Conservation (phyloP, 345 rosid genomes). For the Dipteronia sinensis region DNA sequence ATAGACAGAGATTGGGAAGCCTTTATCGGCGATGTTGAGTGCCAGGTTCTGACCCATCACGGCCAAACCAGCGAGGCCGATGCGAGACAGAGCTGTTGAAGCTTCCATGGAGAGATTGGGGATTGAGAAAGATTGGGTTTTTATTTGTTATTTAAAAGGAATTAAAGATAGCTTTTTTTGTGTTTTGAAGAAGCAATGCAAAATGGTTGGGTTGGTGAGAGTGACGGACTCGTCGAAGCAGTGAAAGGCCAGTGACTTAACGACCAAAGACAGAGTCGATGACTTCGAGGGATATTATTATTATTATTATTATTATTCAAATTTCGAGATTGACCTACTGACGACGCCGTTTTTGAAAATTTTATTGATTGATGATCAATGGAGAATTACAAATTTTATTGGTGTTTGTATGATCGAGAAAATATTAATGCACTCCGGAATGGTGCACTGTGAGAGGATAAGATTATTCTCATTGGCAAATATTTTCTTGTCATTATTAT, state of each 20-base stretch:
- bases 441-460: no score
- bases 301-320: neutral
- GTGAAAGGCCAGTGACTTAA: conserved; percentile 43
- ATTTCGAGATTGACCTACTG: no score
- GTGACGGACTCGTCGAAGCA: conserved; percentile 78
- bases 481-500: no score
- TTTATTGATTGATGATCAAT: no score
- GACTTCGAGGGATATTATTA: conserved; percentile 17
- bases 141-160: neutral
- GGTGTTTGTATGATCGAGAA: no score
- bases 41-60: conserved; percentile 99
- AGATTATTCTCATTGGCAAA: no score
- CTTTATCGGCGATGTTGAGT: conserved; percentile 66
- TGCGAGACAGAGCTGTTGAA: conserved; percentile 61
- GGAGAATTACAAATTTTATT: no score
- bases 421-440: no score
- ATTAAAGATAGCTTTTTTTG: no score
- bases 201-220: neutral
- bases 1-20: conserved; percentile 58
- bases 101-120: conserved; percentile 52
- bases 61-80: conserved; percentile 95
- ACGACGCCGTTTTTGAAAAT: no score
- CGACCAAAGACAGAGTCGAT: conserved; percentile 38
- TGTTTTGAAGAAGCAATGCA: no score
- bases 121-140: neutral